A percentile compares a stretch with the other conserved stretches of the same genome.
Evolutionary conservation across 1,284 basidiomycete species (phyloP).

Genomic region (Inonotus obliquus): DNA sequence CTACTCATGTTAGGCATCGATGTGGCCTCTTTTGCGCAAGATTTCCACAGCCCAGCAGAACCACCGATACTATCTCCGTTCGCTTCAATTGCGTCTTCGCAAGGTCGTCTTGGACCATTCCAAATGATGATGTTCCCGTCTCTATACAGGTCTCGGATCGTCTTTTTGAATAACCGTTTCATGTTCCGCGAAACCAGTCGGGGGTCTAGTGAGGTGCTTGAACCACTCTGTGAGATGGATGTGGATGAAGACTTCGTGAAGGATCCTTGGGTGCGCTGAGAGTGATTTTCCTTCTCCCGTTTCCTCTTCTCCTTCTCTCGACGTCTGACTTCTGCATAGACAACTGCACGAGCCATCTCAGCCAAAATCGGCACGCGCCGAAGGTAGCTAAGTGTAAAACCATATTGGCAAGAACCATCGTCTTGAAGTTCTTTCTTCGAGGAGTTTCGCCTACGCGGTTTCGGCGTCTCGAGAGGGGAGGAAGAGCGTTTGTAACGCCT

Average conservation of each 20-base stretch:
- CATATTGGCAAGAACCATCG: conserved; percentile 27
- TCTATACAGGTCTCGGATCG: conserved; percentile 53
- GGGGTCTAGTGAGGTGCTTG: neutral
- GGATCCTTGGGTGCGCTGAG: neutral
- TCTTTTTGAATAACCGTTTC: conserved; percentile 60
- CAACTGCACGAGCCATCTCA: conserved; percentile 55
- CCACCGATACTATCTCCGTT: conserved; percentile 12
- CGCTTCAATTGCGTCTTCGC: conserved; percentile 1
- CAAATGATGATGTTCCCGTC: conserved; percentile 67
- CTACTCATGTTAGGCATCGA: conserved; percentile 25
- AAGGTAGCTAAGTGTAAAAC: conserved; percentile 68
- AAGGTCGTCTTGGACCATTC: conserved; percentile 44
- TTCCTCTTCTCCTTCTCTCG: conserved; percentile 42
- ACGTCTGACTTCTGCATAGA: conserved; percentile 50
- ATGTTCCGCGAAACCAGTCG: conserved; percentile 33
- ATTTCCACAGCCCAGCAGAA: conserved; percentile 40
- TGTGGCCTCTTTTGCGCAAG: conserved; percentile 25
- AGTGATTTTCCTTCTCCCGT: conserved; percentile 25
- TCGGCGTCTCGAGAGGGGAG: neutral
- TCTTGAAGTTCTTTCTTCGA: conserved; percentile 21
- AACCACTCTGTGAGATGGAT: neutral
- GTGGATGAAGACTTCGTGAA: neutral
- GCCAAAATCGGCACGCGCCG: conserved; percentile 68
- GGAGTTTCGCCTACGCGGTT: neutral
- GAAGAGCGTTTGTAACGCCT: neutral